Percentiles rank a stretch among this genome's conserved stretches.
Evolutionary conservation across 116 monocot species (phyloP).

Genomic region (Zostera marina): DNA sequence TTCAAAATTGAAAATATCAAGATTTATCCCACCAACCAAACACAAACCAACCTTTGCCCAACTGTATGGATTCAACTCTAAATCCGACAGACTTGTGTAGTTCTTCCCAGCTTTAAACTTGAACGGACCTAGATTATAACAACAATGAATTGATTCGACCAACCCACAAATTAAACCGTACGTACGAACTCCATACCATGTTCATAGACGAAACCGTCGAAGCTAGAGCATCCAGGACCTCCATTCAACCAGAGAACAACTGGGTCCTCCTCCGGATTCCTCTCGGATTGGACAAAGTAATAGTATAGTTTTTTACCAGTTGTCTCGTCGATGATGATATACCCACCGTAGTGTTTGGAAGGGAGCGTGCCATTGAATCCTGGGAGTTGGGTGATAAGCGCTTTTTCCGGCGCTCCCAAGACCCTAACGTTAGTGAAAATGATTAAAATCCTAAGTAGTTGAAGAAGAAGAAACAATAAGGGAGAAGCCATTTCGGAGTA

Average conservation of each 20-base stretch:
- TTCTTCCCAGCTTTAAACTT: slow-evolving; percentile 37
- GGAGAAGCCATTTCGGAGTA: too few species aligned
- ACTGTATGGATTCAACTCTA: slow-evolving; percentile 83
- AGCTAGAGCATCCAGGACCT: slow-evolving; percentile 46
- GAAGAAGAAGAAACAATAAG: too few species aligned
- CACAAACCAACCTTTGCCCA: slow-evolving; percentile 99
- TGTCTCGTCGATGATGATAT: slow-evolving; percentile 47
- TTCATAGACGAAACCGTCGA: slow-evolving; percentile 27
- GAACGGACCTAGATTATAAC: slow-evolving; percentile 96
- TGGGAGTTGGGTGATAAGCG: too few species aligned
- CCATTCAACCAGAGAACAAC: slow-evolving; percentile 51
- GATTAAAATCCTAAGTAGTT: too few species aligned
- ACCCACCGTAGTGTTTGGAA: too few species aligned
- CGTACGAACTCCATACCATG: slow-evolving; percentile 13
- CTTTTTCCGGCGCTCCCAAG: too few species aligned
- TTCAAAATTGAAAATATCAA: too few species aligned
- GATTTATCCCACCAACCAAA: too few species aligned
- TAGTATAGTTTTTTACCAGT: slow-evolving; percentile 43
- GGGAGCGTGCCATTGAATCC: too few species aligned
- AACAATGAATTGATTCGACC: too few species aligned
- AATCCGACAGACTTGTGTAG: slow-evolving; percentile 27
- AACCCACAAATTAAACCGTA: neutral
- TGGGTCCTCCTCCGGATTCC: slow-evolving; percentile 35
- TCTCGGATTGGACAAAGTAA: slow-evolving; percentile 51
- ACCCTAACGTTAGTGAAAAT: too few species aligned